phyloP scores from a whole-genome alignment of 2,329 filamentous ascomycete species.

The Cladosporium sp. region DNA sequence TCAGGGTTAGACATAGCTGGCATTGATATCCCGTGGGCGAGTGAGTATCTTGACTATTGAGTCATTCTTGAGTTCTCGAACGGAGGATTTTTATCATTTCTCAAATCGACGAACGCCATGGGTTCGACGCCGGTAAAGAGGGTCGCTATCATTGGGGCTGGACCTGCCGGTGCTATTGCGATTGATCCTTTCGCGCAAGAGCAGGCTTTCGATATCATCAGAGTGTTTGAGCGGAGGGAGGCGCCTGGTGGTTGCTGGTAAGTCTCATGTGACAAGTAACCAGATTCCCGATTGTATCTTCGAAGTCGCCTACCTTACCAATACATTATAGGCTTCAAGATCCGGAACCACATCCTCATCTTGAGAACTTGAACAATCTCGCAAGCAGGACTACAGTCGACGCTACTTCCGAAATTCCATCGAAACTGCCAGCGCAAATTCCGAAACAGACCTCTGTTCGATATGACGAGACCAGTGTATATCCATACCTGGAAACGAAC shows the following conservation, averaged over 20 bases:
- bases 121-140: constrained; percentile 23
- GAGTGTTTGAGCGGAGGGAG: constrained; percentile 62
- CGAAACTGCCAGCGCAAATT: constrained; percentile 48
- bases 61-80: background rate
- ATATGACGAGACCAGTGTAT: constrained; percentile 60
- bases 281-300: background rate
- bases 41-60: too few species aligned
- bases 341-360: background rate
- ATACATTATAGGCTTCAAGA: background rate
- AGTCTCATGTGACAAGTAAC: constrained; percentile 2
- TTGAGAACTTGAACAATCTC: background rate
- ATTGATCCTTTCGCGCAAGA: constrained; percentile 62
- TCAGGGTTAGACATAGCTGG: background rate
- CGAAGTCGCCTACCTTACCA: background rate
- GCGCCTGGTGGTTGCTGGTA: constrained; percentile 63
- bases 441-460: constrained; percentile 48
- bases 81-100: background rate
- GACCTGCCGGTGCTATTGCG: constrained; percentile 61
- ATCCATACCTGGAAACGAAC: constrained; percentile 66
- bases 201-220: constrained; percentile 52
- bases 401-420: constrained; percentile 42
- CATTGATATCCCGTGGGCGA: background rate
- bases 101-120: background rate
- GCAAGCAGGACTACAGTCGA: background rate
- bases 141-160: constrained; percentile 62